A percentile compares a stretch with the other conserved stretches of the same genome.
Evolutionary conservation across 2,329 filamentous ascomycete genomes (phyloP).

Genomic region (Monilinia aucupariae): DNA sequence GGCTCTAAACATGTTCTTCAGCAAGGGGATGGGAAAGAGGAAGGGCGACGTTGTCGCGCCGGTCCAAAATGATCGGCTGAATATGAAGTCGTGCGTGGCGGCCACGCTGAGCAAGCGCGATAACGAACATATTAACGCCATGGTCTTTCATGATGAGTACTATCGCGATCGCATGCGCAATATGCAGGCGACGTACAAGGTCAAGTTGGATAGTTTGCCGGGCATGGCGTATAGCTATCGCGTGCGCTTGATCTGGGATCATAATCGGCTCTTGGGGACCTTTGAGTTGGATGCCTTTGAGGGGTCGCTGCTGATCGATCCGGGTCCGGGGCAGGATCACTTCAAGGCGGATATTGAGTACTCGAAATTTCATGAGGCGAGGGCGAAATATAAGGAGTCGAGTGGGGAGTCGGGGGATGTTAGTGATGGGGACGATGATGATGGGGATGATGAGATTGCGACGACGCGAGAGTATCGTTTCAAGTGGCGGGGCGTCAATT

Average conservation of each 20-base stretch:
- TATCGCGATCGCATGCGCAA: slow-evolving; percentile 7
- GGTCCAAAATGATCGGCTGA: neutral
- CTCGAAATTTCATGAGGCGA: slow-evolving; percentile 8
- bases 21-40: too few species aligned
- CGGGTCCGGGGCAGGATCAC: slow-evolving; percentile 4
- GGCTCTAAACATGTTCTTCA: too few species aligned
- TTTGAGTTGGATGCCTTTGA: neutral
- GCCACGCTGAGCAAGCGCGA: slow-evolving; percentile 4
- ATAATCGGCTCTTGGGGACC: slow-evolving; percentile 4
- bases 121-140: neutral
- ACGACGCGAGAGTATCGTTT: neutral
- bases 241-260: slow-evolving; percentile 10
- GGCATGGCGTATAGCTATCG: neutral
- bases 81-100: neutral
- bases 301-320: slow-evolving; percentile 1
- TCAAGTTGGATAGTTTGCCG: neutral
- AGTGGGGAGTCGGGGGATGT: slow-evolving; percentile 1
- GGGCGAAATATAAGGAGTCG: neutral
- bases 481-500: slow-evolving; percentile 6
- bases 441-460: slow-evolving; percentile 10
- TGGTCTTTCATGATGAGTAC: slow-evolving; percentile 1
- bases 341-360: slow-evolving; percentile 9
- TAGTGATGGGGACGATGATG: neutral
- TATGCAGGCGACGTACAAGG: slow-evolving; percentile 7
- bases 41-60: too few species aligned